phyloP scores from a whole-genome alignment of 116 monocot genomes.

The Phalaenopsis hybrid region DNA sequence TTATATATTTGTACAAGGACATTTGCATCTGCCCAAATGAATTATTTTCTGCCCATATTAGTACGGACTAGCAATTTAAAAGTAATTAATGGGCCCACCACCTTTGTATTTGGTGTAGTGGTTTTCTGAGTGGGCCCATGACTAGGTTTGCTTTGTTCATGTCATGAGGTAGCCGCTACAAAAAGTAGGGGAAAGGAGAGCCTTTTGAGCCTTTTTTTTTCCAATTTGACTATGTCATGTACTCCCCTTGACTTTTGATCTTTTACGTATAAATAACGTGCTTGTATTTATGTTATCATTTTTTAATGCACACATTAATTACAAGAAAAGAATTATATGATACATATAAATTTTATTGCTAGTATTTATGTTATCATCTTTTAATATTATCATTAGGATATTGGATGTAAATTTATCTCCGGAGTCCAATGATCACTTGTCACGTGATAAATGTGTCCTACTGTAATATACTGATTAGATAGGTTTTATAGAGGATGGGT shows the following conservation, averaged over 20 bases:
- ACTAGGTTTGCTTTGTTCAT: conserved; percentile 6
- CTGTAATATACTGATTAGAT: too few species aligned
- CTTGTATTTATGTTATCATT: too few species aligned
- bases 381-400: too few species aligned
- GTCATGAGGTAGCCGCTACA: neutral
- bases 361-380: too few species aligned
- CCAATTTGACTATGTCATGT: neutral
- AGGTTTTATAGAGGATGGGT: too few species aligned
- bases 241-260: neutral
- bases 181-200: neutral
- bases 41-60: neutral
- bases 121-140: neutral
- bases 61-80: neutral
- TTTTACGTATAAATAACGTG: neutral
- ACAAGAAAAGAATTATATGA: too few species aligned
- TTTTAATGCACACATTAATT: too few species aligned
- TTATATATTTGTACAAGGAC: neutral
- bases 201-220: too few species aligned
- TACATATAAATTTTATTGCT: too few species aligned
- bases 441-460: too few species aligned
- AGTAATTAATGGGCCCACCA: neutral
- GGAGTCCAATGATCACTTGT: too few species aligned
- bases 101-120: neutral
- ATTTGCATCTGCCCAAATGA: neutral
- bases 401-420: too few species aligned